phyloP scores from a whole-genome alignment of 148 eudicot species.

The Camellia lanceoleosa region DNA sequence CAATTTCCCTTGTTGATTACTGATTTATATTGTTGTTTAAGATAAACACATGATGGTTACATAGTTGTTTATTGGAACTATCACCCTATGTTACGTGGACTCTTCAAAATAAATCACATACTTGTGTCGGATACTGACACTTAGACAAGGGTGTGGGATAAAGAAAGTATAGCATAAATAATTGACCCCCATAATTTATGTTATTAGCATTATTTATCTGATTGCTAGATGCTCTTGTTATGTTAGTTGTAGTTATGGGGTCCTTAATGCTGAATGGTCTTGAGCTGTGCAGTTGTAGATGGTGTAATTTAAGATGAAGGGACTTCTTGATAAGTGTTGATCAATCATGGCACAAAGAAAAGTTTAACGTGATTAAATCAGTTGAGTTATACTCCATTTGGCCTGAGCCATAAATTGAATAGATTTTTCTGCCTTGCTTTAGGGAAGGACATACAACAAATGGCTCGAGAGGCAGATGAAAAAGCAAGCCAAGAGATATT shows the following conservation, averaged over 20 bases:
- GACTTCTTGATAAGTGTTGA: background rate
- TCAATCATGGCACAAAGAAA: slow-evolving; percentile 8
- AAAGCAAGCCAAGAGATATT: slow-evolving; percentile 96
- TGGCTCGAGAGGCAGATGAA: slow-evolving; percentile 87
- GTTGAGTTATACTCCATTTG: background rate
- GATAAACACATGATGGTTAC: background rate
- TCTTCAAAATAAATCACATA: no score
- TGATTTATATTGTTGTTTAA: background rate
- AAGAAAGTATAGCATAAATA: background rate
- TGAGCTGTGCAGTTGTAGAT: background rate
- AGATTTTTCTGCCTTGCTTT: slow-evolving; percentile 17
- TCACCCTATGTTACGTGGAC: background rate
- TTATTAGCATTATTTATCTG: background rate
- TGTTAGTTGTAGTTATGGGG: background rate
- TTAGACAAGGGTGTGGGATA: no score
- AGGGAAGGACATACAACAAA: slow-evolving; percentile 67
- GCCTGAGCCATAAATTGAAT: slow-evolving; percentile 4
- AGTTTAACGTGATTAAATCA: background rate
- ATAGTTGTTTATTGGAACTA: background rate
- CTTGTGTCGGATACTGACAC: no score
- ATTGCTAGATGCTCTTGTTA: background rate
- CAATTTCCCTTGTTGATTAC: background rate
- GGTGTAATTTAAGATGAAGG: background rate
- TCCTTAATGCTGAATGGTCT: background rate
- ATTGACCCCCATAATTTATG: background rate